phyloP scores from a whole-genome alignment of 2,329 filamentous ascomycete species.

The Cladophialophora yegresii region DNA sequence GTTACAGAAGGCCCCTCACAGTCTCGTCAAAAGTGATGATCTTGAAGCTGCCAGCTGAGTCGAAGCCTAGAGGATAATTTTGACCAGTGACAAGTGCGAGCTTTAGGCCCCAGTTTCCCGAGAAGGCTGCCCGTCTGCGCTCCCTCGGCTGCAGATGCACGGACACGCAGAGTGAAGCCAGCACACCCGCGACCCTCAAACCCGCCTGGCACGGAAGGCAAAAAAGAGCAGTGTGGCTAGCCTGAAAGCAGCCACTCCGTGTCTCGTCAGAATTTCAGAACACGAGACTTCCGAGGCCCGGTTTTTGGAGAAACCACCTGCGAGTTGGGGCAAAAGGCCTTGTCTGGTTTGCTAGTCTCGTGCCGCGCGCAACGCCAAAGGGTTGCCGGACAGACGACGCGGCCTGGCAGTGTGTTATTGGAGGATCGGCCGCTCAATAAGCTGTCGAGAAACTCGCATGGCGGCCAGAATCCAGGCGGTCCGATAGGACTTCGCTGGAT shows the following conservation, averaged over 20 bases:
- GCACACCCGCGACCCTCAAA: background rate
- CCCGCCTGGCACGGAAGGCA: constrained; percentile 8
- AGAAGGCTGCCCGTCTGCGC: background rate
- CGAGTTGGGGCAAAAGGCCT: background rate
- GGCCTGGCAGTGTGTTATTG: constrained; percentile 6
- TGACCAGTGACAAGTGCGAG: constrained; percentile 4
- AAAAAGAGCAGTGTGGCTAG: constrained; percentile 8
- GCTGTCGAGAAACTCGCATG: constrained; percentile 6
- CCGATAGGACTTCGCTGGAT: constrained; percentile 6
- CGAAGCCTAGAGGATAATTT: background rate
- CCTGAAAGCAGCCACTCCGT: constrained; percentile 9
- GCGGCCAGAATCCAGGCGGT: constrained; percentile 2
- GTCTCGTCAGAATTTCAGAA: constrained; percentile 10
- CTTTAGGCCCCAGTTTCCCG: background rate
- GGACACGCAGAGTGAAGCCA: background rate
- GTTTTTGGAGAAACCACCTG: background rate
- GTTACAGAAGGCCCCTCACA: constrained; percentile 1
- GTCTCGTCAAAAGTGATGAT: constrained; percentile 1
- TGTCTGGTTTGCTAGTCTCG: constrained; percentile 10
- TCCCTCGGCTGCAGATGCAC: constrained; percentile 6
- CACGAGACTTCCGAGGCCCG: constrained; percentile 10
- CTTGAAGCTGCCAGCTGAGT: constrained; percentile 5
- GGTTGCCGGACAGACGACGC: constrained; percentile 8
- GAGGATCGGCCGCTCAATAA: constrained; percentile 9
- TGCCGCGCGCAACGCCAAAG: constrained; percentile 9